Conservation (phyloP, 116 monocot species). For the Papilionanthe hybrid region DNA sequence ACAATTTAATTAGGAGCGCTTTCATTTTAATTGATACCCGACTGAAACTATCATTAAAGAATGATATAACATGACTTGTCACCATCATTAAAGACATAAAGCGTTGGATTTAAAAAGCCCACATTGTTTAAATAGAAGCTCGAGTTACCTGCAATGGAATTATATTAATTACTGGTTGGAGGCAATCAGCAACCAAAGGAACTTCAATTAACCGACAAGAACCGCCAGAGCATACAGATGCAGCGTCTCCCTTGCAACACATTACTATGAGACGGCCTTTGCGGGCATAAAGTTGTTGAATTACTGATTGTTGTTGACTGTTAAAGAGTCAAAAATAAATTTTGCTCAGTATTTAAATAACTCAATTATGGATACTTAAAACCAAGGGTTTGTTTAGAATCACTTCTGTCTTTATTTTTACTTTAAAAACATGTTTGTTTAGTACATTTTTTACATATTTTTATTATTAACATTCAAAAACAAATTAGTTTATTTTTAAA, state of each 20-base stretch:
- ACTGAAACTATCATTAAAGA: too few species aligned
- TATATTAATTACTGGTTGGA: conserved; percentile 89
- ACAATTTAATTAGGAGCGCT: too few species aligned
- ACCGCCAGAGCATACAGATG: conserved; percentile 54
- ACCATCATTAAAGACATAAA: too few species aligned
- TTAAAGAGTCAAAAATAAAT: neutral
- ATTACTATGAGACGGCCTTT: conserved; percentile 91
- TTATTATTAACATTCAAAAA: too few species aligned
- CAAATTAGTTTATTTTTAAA: too few species aligned
- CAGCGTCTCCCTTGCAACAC: conserved; percentile 77
- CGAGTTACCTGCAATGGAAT: conserved; percentile 79
- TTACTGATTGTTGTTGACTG: conserved; percentile 93
- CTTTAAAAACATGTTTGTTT: too few species aligned
- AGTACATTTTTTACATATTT: too few species aligned
- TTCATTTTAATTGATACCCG: too few species aligned
- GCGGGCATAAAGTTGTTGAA: conserved; percentile 94
- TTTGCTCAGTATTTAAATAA: neutral
- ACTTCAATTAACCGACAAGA: conserved; percentile 84
- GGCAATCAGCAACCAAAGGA: conserved; percentile 76
- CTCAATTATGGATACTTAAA: neutral
- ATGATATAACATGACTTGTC: too few species aligned
- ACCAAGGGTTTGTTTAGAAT: too few species aligned
- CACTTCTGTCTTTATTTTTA: too few species aligned
- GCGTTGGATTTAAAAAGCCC: neutral
- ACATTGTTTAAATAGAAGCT: neutral